Percentiles rank a stretch among this genome's conserved stretches.
phyloP scores from a whole-genome alignment of 306 rosid species.

The Cercis canadensis region DNA sequence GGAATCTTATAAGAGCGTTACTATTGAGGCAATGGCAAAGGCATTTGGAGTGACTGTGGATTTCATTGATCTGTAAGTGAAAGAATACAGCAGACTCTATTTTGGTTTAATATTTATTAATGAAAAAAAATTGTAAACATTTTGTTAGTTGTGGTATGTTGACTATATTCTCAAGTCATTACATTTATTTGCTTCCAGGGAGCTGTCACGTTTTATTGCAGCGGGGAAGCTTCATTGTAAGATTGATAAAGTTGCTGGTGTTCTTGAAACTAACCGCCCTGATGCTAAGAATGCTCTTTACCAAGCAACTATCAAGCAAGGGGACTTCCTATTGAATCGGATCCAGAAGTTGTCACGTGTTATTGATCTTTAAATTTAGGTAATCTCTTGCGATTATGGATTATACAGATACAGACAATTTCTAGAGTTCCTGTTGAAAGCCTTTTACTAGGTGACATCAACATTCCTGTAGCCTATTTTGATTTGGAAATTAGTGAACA shows the following conservation, averaged over 20 bases:
- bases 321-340: constrained; percentile 92
- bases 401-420: constrained; percentile 17
- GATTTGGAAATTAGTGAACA: constrained; percentile 30
- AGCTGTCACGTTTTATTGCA: constrained; percentile 92
- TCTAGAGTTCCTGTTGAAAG: constrained; percentile 33
- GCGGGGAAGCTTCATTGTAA: constrained; percentile 98
- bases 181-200: constrained; percentile 63
- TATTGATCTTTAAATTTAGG: constrained; percentile 67
- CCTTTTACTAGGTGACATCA: constrained; percentile 25
- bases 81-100: constrained; percentile 1
- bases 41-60: constrained; percentile 97
- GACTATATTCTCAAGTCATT: neutral
- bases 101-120: constrained; percentile 1
- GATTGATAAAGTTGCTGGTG: constrained; percentile 96
- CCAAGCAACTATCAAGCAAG: constrained; percentile 97
- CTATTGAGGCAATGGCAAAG: constrained; percentile 96
- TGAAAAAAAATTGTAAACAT: neutral
- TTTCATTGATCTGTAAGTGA: constrained; percentile 89
- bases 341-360: constrained; percentile 96
- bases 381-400: constrained; percentile 15
- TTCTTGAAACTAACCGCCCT: constrained; percentile 91
- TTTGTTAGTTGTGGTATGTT: neutral
- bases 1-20: constrained; percentile 97
- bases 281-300: constrained; percentile 96
- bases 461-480: constrained; percentile 22